Base-by-base conservation (phyloP, 345 rosid genomes). In the Eucalyptus viminalis region DNA sequence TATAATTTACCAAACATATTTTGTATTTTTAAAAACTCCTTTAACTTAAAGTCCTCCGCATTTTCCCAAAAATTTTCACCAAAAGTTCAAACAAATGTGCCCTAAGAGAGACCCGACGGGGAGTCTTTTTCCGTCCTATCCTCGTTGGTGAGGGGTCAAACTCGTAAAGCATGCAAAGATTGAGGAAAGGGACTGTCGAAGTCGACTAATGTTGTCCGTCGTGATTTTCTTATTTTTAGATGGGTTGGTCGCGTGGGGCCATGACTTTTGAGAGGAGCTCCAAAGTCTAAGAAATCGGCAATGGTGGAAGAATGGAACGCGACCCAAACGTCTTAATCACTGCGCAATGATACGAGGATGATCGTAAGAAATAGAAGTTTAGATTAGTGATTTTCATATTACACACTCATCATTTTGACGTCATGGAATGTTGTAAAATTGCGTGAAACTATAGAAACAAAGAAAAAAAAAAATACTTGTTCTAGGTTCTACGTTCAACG, bases 41-140 rank as follows among this genome's bases (percentile, higher is more conserved):
- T 50, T 50, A 49, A 50, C 1, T 50, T 50, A 15, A 50, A 50
- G 19, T 15, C 8, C 4, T 53, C 4, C 19, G 0, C 2, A 53
- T 53, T 53, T 53, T 53, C 0, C 5, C 5, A 53, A 53, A 53
- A 4, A 0, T 0, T 8, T 21, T 53, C 5, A 0, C 0, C 25
- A 53, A 21, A 8, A 21, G 1, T 53, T 4, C 11, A 53, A 21
- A 2, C 11, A 53, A 2, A 19, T 2, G 2, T 1, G 0, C 5
- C 58, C 9, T 53, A 19, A 21, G 22, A 34, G 44, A 24, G 44
- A 19, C 45, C 47, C 47, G 3, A 6, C 8, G 27, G 14, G 14
- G 83, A 37, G 2, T 40, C 45, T 21, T 76, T 37, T 3, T 19
- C 83, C 40, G 4, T 37, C 3, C 8, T 13, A 11, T 6, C 27